phyloP scores from a whole-genome alignment of 352 stramenopile species.

The Globisporangium alternatum region DNA sequence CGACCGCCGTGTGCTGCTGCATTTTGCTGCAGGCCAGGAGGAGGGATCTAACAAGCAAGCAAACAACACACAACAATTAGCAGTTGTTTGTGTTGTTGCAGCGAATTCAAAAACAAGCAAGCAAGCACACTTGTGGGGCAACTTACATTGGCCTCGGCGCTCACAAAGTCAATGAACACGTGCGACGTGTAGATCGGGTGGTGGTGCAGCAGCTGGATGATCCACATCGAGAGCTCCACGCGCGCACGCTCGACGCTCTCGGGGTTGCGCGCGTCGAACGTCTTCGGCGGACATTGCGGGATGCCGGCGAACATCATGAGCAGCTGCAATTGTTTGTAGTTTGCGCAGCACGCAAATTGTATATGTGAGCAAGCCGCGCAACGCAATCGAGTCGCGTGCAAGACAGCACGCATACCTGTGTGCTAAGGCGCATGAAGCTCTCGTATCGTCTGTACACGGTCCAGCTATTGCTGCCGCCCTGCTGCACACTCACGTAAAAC shows the following conservation, averaged over 20 bases:
- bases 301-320: slow-evolving; percentile 71
- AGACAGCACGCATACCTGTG: slow-evolving; percentile 29
- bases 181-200: slow-evolving; percentile 80
- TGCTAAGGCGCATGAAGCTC: slow-evolving; percentile 69
- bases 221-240: slow-evolving; percentile 74
- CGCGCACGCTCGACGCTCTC: slow-evolving; percentile 72
- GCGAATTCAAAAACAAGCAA: background rate
- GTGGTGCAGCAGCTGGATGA: slow-evolving; percentile 79
- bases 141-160: slow-evolving; percentile 68
- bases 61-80: background rate
- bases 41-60: slow-evolving; percentile 28
- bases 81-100: background rate
- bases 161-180: slow-evolving; percentile 82
- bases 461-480: slow-evolving; percentile 62
- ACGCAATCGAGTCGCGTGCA: background rate
- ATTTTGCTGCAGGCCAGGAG: slow-evolving; percentile 45
- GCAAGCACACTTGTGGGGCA: background rate
- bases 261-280: slow-evolving; percentile 60
- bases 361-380: background rate
- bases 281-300: slow-evolving; percentile 48
- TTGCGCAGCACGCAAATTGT: slow-evolving; percentile 3
- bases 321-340: slow-evolving; percentile 26
- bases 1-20: slow-evolving; percentile 17
- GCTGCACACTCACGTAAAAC: slow-evolving; percentile 75
- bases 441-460: slow-evolving; percentile 77